Conservation (phyloP, 2,329 filamentous ascomycete species). For the Corynespora cassiicola region DNA sequence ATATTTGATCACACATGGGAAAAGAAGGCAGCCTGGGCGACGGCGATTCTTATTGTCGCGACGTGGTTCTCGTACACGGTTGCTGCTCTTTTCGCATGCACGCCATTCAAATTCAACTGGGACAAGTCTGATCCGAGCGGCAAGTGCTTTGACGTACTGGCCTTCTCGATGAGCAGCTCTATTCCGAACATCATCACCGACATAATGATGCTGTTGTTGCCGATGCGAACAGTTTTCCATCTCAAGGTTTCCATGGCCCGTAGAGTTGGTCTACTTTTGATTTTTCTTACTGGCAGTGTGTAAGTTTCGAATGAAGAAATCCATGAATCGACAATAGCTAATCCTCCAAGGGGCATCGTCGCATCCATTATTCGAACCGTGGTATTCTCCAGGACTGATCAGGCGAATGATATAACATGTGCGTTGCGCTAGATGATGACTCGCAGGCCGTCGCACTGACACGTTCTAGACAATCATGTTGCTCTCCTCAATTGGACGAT, state of each 20-base stretch:
- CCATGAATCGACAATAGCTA: background rate
- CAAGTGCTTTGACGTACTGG: constrained; percentile 26
- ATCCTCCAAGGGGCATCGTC: constrained; percentile 23
- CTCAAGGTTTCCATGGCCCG: constrained; percentile 26
- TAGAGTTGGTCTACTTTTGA: constrained; percentile 27
- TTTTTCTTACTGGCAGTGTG: constrained; percentile 36
- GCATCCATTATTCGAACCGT: constrained; percentile 30
- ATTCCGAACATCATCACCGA: constrained; percentile 35
- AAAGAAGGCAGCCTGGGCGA: constrained; percentile 21
- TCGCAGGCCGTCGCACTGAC: too few relatives aligned
- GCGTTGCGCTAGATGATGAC: too few relatives aligned
- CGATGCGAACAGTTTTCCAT: constrained; percentile 24
- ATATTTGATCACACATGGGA: constrained; percentile 33
- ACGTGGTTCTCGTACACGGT: constrained; percentile 30
- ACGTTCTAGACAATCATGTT: constrained; percentile 15
- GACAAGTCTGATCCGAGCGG: constrained; percentile 30
- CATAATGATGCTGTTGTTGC: constrained; percentile 26
- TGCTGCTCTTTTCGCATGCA: constrained; percentile 29
- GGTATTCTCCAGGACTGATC: constrained; percentile 21
- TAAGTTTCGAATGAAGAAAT: constrained; percentile 11
- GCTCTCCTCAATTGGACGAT: constrained; percentile 31
- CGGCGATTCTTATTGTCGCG: constrained; percentile 23
- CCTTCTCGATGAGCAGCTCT: constrained; percentile 28
- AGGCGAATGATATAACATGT: constrained; percentile 29
- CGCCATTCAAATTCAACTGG: constrained; percentile 32